These are phyloP conservation scores for Brettanomyces bruxellensis DNA, from an alignment of 805 yeast genomes.

Conservation along the genomic window DNA sequence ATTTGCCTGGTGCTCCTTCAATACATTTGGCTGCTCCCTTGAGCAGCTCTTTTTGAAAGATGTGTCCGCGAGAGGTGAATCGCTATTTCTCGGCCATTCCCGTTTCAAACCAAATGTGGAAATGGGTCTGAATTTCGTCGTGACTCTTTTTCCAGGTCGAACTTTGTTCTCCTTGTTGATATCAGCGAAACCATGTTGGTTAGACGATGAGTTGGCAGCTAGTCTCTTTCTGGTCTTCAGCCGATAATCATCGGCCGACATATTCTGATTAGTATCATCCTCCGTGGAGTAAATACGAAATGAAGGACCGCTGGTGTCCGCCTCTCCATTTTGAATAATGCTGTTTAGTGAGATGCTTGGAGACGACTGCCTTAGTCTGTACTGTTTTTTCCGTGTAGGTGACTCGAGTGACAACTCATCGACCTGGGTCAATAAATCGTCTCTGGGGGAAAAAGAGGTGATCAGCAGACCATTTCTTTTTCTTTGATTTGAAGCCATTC, in stretches of 20 bases:
- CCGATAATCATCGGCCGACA: background rate
- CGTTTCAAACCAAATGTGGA: too few species aligned
- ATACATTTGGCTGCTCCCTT: too few species aligned
- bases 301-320: background rate
- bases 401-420: too few species aligned
- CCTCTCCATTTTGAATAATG: background rate
- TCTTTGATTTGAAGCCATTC: too few species aligned
- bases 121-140: too few species aligned
- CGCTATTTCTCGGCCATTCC: too few species aligned
- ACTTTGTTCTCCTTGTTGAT: background rate
- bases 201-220: background rate
- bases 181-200: background rate
- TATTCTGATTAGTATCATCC: background rate
- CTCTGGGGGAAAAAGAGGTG: too few species aligned
- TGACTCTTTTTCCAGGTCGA: background rate
- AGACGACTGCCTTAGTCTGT: background rate
- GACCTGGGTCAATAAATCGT: too few species aligned
- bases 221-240: background rate
- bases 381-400: background rate
- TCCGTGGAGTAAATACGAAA: background rate
- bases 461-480: too few species aligned
- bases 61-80: too few species aligned
- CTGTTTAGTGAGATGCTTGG: conserved; percentile 2
- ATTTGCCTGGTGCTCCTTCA: background rate
- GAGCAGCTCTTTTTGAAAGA: too few species aligned